Conservation (phyloP, 352 stramenopile species). For the Aphanomyces euteiches region DNA sequence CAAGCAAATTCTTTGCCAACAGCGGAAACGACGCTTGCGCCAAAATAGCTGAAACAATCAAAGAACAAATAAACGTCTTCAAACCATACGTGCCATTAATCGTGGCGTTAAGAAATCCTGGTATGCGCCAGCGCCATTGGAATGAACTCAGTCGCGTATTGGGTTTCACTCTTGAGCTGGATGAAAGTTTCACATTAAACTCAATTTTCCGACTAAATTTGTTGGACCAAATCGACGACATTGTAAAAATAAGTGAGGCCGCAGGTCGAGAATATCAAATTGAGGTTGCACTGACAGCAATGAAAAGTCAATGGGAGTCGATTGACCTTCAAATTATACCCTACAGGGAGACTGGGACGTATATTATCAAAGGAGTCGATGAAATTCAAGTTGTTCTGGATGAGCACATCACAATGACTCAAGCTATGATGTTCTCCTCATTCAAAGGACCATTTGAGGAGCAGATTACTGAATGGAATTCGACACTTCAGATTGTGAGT, state of each 20-base stretch:
- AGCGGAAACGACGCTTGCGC: slow-evolving; percentile 78
- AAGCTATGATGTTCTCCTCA: slow-evolving; percentile 94
- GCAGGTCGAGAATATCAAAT: slow-evolving; percentile 95
- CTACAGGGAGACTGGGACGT: slow-evolving; percentile 92
- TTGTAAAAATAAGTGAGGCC: slow-evolving; percentile 89
- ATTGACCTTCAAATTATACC: slow-evolving; percentile 87
- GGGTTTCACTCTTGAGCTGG: slow-evolving; percentile 81
- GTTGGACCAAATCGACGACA: slow-evolving; percentile 84
- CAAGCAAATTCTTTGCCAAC: slow-evolving; percentile 91
- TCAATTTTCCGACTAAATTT: slow-evolving; percentile 83
- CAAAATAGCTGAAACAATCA: slow-evolving; percentile 88
- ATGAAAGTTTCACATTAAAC: slow-evolving; percentile 84
- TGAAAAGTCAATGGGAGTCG: slow-evolving; percentile 88
- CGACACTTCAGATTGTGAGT: slow-evolving; percentile 85
- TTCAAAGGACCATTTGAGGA: slow-evolving; percentile 95
- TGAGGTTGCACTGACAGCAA: slow-evolving; percentile 88
- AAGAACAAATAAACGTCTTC: slow-evolving; percentile 91
- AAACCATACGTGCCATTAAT: slow-evolving; percentile 92
- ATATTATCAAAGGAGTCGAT: slow-evolving; percentile 92
- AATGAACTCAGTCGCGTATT: slow-evolving; percentile 81
- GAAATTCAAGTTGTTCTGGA: slow-evolving; percentile 93
- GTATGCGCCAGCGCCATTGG: slow-evolving; percentile 94
- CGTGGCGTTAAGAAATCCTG: slow-evolving; percentile 85
- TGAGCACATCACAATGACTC: slow-evolving; percentile 95
- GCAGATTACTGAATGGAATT: slow-evolving; percentile 91